A percentile compares a stretch with the other conserved stretches of the same genome.
These are phyloP conservation scores for Fusarium verticillioides DNA, from an alignment of 2,329 filamentous ascomycete genomes.

Conservation along the genomic window DNA sequence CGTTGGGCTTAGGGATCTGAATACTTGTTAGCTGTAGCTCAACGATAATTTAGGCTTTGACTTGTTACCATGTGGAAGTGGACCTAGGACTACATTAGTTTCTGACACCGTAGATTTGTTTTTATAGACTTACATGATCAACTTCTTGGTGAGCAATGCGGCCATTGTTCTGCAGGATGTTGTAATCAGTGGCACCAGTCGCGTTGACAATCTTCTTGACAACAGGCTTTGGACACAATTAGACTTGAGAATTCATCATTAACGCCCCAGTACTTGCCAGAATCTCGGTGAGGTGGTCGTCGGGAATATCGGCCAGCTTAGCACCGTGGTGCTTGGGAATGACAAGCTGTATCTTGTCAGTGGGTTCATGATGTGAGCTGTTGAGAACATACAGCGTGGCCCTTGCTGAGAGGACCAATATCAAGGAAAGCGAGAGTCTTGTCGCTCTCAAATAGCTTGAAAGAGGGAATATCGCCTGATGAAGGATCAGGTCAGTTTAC, in stretches of 20 bases:
- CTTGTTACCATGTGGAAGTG: conserved; percentile 87
- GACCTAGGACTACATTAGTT: conserved; percentile 63
- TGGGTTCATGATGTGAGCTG: neutral
- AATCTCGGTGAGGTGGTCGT: conserved; percentile 85
- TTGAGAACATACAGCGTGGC: conserved; percentile 78
- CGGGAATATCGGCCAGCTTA: conserved; percentile 92
- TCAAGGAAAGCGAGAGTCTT: conserved; percentile 96
- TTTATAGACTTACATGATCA: conserved; percentile 76
- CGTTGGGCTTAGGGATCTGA: conserved; percentile 93
- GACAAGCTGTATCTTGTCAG: conserved; percentile 73
- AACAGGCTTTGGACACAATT: conserved; percentile 47
- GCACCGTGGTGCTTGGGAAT: conserved; percentile 95
- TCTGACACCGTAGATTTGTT: neutral
- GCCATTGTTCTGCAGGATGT: conserved; percentile 97
- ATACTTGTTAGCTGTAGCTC: conserved; percentile 2
- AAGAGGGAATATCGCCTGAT: conserved; percentile 90
- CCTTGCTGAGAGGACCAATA: conserved; percentile 87
- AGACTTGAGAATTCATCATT: neutral
- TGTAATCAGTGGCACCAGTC: conserved; percentile 83
- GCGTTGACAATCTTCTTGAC: conserved; percentile 88
- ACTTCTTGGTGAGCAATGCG: conserved; percentile 90
- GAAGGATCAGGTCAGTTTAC: conserved; percentile 15
- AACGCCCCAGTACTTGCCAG: conserved; percentile 63
- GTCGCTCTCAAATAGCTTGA: conserved; percentile 96
- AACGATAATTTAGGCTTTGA: neutral